Conservation (phyloP, 2,329 filamentous ascomycete genomes). For the Fonsecaea pedrosoi region DNA sequence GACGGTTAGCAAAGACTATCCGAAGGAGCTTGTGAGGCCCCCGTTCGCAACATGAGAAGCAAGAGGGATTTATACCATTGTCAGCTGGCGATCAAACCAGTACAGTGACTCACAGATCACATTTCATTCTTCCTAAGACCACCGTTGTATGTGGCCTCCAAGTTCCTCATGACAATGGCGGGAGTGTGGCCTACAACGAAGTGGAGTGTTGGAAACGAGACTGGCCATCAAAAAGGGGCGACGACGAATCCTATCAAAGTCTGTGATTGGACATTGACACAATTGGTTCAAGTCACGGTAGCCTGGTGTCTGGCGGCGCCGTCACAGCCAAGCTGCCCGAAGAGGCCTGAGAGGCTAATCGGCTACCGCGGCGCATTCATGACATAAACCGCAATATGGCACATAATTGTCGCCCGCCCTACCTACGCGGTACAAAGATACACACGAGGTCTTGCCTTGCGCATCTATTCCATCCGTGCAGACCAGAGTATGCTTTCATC, state of each 20-base stretch:
- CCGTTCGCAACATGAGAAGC: background rate
- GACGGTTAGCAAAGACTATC: background rate
- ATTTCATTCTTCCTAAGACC: background rate
- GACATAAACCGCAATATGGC: background rate
- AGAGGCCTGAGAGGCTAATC: background rate
- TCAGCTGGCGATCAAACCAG: background rate
- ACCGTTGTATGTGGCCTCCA: background rate
- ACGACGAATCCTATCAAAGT: background rate
- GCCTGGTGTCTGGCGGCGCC: background rate
- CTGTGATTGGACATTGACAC: background rate
- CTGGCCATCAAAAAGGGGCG: background rate
- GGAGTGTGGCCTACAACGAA: background rate
- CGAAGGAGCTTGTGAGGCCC: background rate
- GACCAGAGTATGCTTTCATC: conserved; percentile 22
- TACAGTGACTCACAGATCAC: conserved; percentile 14
- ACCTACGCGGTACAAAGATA: background rate
- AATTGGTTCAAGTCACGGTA: too few species aligned
- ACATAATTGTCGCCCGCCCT: background rate
- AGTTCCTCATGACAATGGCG: background rate
- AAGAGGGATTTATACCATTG: conserved; percentile 6
- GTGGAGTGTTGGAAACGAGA: background rate
- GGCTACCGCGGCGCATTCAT: conserved; percentile 4
- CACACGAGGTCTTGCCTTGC: background rate
- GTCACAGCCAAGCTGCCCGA: too few species aligned
- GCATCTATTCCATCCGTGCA: background rate